Evolutionary conservation across 2,329 filamentous ascomycete genomes (phyloP).

Genomic region (Zasmidium citrigriseum): DNA sequence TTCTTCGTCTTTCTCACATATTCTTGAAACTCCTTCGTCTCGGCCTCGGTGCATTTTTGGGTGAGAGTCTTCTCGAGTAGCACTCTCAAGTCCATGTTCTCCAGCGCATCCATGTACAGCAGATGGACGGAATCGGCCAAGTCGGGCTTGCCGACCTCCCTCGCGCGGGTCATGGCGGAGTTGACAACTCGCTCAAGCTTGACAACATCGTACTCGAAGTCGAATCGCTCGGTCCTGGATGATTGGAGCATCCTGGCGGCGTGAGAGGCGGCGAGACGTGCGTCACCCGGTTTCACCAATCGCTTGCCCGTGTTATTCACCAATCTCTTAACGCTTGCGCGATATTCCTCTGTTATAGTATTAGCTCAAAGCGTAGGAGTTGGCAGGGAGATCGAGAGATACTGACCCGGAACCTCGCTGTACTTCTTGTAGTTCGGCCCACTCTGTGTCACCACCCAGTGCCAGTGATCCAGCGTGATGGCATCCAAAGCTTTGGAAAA

Average conservation of each 20-base stretch:
- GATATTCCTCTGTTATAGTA: background rate
- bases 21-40: conserved; percentile 41
- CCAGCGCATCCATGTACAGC: conserved; percentile 41
- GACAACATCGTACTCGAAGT: conserved; percentile 16
- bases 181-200: conserved; percentile 36
- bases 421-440: conserved; percentile 10
- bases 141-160: conserved; percentile 33
- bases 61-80: conserved; percentile 44
- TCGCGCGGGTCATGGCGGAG: conserved; percentile 41
- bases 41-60: conserved; percentile 39
- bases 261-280: background rate
- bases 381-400: background rate
- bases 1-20: conserved; percentile 44
- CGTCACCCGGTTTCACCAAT: background rate
- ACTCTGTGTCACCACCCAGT: conserved; percentile 11
- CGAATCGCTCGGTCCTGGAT: background rate
- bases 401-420: conserved; percentile 11
- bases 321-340: conserved; percentile 1
- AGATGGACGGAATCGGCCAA: conserved; percentile 41
- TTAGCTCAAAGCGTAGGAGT: background rate
- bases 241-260: background rate
- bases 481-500: conserved; percentile 19
- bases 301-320: background rate
- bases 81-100: conserved; percentile 37
- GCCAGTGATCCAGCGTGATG: conserved; percentile 22